These are phyloP conservation scores for Daldinia caldariorum DNA, from an alignment of 495 filamentous ascomycete species.

Conservation along the genomic window DNA sequence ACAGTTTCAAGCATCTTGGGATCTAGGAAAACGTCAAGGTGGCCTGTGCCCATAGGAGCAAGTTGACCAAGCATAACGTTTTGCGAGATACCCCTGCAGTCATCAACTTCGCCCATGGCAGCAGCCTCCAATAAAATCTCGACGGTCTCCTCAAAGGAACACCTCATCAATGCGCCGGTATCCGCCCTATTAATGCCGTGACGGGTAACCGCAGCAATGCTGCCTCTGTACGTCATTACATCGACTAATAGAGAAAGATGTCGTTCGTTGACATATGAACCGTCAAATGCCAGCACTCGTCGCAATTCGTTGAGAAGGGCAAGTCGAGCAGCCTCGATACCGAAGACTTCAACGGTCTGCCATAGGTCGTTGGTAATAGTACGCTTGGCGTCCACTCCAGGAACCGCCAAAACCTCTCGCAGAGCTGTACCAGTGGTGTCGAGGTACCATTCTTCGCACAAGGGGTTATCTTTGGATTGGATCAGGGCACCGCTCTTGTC, in stretches of 20 bases:
- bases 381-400: conserved; percentile 87
- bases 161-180: conserved; percentile 98
- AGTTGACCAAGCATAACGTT: conserved; percentile 98
- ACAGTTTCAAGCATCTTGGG: conserved; percentile 95
- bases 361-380: conserved; percentile 96
- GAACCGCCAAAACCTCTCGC: conserved; percentile 80
- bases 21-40: conserved; percentile 91
- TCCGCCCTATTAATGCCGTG: conserved; percentile 98
- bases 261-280: conserved; percentile 98
- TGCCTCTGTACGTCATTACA: conserved; percentile 95
- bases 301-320: conserved; percentile 88
- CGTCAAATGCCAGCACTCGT: conserved; percentile 92
- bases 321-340: conserved; percentile 91
- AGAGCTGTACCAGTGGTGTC: conserved; percentile 92
- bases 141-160: conserved; percentile 99
- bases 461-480: conserved; percentile 71
- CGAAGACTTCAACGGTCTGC: conserved; percentile 91
- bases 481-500: conserved; percentile 74
- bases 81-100: conserved; percentile 97
- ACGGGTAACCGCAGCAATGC: conserved; percentile 93
- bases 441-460: conserved; percentile 91
- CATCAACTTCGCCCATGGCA: conserved; percentile 91
- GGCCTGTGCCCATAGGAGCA: conserved; percentile 94
- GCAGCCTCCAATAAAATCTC: conserved; percentile 97
- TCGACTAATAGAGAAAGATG: conserved; percentile 96